Percentiles rank a stretch among this genome's conserved stretches.
phyloP scores from a whole-genome alignment of 371 early-diverging fungal genomes.

The Blakeslea trispora region DNA sequence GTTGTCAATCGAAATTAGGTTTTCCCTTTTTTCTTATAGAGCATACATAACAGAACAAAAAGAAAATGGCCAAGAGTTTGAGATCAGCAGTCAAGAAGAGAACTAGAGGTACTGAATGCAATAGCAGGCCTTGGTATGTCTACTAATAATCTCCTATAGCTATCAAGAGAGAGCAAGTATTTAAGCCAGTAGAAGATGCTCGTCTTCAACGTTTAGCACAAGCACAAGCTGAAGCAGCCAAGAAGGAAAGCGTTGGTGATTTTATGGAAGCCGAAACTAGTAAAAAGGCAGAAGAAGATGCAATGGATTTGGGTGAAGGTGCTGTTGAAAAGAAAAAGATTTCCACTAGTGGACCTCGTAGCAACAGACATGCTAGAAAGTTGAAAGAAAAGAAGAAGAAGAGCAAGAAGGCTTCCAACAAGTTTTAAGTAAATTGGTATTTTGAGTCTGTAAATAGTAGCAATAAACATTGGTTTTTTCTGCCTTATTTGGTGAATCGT shows the following conservation, averaged over 20 bases:
- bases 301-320: constrained; percentile 13
- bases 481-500: no score
- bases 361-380: constrained; percentile 36
- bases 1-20: constrained; percentile 1
- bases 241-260: constrained; percentile 36
- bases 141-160: constrained; percentile 20
- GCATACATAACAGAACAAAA: constrained; percentile 1
- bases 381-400: constrained; percentile 40
- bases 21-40: constrained; percentile 10
- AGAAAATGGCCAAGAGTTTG: constrained; percentile 51
- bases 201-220: constrained; percentile 48
- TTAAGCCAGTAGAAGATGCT: constrained; percentile 48
- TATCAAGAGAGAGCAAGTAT: constrained; percentile 46
- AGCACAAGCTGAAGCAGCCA: constrained; percentile 49
- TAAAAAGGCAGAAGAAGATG: constrained; percentile 9
- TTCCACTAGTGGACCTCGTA: constrained; percentile 45
- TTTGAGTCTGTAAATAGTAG: neutral
- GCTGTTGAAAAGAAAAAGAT: constrained; percentile 24
- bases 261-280: constrained; percentile 32
- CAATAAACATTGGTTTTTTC: neutral
- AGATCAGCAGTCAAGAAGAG: constrained; percentile 47
- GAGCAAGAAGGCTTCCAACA: constrained; percentile 23
- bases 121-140: neutral
- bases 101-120: constrained; percentile 32
- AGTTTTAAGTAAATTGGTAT: constrained; percentile 19